Conservation (phyloP, 2,329 filamentous ascomycete species). For the Seiridium unicorne region DNA sequence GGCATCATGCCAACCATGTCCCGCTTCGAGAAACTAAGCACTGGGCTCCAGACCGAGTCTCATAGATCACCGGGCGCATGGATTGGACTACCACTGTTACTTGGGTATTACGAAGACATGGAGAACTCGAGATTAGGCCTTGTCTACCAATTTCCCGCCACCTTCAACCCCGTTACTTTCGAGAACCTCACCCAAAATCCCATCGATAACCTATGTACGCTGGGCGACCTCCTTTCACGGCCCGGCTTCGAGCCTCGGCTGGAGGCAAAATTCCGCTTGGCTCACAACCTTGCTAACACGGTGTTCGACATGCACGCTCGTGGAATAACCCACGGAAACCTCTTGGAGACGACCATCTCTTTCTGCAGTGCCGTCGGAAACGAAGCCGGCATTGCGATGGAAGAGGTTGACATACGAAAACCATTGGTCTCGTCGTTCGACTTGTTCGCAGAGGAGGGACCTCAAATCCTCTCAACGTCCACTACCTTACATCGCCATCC, state of each 20-base stretch:
- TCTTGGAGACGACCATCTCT: conserved; percentile 65
- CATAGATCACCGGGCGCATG: conserved; percentile 53
- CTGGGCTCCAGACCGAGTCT: conserved; percentile 54
- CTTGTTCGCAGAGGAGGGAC: conserved; percentile 58
- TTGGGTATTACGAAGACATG: conserved; percentile 75
- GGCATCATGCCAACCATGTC: conserved; percentile 64
- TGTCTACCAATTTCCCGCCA: conserved; percentile 70
- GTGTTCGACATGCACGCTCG: conserved; percentile 72
- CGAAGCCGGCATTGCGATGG: conserved; percentile 37
- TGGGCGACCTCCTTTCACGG: conserved; percentile 51
- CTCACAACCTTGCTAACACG: conserved; percentile 69
- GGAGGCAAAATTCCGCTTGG: conserved; percentile 74
- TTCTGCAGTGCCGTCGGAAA: conserved; percentile 53
- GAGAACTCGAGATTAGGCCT: conserved; percentile 69
- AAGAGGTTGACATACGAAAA: conserved; percentile 61
- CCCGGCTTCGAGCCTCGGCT: conserved; percentile 62
- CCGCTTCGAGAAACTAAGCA: conserved; percentile 62
- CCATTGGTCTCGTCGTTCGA: conserved; percentile 75
- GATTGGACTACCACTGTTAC: conserved; percentile 59
- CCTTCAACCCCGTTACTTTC: conserved; percentile 58
- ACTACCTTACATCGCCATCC: conserved; percentile 64
- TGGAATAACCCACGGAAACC: conserved; percentile 68
- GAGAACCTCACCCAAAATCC: conserved; percentile 49
- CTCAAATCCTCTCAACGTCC: conserved; percentile 23
- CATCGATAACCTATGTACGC: conserved; percentile 49